These are phyloP conservation scores for Polyporus arcularius DNA, from an alignment of 768 basidiomycete genomes.

Conservation along the genomic window DNA sequence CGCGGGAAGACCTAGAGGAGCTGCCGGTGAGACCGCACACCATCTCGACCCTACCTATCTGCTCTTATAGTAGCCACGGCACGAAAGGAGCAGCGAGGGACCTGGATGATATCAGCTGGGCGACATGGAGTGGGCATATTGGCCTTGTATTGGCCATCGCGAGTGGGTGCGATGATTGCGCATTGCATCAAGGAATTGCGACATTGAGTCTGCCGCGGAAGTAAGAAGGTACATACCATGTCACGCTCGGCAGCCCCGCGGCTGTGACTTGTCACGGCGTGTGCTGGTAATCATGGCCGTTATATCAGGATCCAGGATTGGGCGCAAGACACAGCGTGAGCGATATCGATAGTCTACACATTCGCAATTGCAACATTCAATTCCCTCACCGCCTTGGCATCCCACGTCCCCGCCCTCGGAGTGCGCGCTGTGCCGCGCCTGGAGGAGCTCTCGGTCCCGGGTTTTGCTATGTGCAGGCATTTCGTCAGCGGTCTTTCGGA, in stretches of 20 bases:
- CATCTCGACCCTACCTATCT: slow-evolving; percentile 1
- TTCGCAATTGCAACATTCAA: slow-evolving; percentile 23
- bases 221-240: slow-evolving; percentile 4
- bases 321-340: slow-evolving; percentile 2
- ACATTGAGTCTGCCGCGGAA: slow-evolving; percentile 20
- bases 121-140: slow-evolving; percentile 17
- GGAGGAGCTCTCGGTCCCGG: slow-evolving; percentile 89
- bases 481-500: not conserved
- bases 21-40: slow-evolving; percentile 6
- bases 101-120: slow-evolving; percentile 20
- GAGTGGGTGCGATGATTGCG: slow-evolving; percentile 27
- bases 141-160: slow-evolving; percentile 20
- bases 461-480: slow-evolving; percentile 50
- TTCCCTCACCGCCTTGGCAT: slow-evolving; percentile 62
- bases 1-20: slow-evolving; percentile 2
- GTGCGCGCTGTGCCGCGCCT: slow-evolving; percentile 84
- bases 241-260: slow-evolving; percentile 8
- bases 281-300: slow-evolving; percentile 18
- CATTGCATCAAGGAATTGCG: slow-evolving; percentile 27
- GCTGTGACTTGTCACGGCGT: slow-evolving; percentile 4
- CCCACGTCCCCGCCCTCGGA: slow-evolving; percentile 87
- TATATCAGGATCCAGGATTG: slow-evolving; percentile 9
- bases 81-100: not conserved
- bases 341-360: slow-evolving; percentile 23
- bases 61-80: slow-evolving; percentile 8